These are phyloP conservation scores for Patellifolia procumbens DNA, from an alignment of 179 eudicot genomes.

Conservation along the genomic window DNA sequence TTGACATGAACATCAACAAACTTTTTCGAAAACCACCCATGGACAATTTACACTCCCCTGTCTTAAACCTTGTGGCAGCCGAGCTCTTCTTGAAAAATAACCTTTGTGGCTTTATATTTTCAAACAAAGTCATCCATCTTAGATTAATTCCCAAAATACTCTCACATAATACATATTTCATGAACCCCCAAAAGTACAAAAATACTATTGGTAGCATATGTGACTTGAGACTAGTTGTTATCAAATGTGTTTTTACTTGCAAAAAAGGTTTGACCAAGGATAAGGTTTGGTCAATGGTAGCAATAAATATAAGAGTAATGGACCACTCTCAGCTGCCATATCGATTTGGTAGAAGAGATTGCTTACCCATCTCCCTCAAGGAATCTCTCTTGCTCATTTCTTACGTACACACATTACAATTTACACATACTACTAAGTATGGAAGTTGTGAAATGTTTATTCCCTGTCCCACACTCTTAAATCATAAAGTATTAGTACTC, in stretches of 20 bases:
- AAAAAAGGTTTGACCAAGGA: background rate
- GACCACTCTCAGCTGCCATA: constrained; percentile 11
- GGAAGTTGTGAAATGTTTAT: constrained; percentile 27
- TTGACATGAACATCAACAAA: too few relatives aligned
- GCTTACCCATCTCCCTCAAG: background rate
- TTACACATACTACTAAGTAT: background rate
- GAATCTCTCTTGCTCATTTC: constrained; percentile 10
- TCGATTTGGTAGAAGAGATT: background rate
- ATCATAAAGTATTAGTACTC: background rate
- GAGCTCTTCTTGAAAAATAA: too few relatives aligned
- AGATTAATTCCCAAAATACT: too few relatives aligned
- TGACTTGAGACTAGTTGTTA: constrained; percentile 6
- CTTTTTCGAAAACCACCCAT: too few relatives aligned
- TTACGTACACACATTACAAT: background rate
- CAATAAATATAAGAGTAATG: background rate
- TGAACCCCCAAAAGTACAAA: background rate
- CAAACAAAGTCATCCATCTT: too few relatives aligned
- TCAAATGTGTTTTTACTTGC: constrained; percentile 8
- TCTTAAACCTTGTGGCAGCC: too few relatives aligned
- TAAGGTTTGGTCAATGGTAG: background rate
- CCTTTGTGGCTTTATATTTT: too few relatives aligned
- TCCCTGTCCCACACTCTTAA: constrained; percentile 12
- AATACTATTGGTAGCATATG: too few relatives aligned
- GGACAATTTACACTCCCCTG: too few relatives aligned
- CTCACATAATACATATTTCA: too few relatives aligned